Conservation (phyloP, 1,284 basidiomycete genomes). For the Rhodotorula glutinis region DNA sequence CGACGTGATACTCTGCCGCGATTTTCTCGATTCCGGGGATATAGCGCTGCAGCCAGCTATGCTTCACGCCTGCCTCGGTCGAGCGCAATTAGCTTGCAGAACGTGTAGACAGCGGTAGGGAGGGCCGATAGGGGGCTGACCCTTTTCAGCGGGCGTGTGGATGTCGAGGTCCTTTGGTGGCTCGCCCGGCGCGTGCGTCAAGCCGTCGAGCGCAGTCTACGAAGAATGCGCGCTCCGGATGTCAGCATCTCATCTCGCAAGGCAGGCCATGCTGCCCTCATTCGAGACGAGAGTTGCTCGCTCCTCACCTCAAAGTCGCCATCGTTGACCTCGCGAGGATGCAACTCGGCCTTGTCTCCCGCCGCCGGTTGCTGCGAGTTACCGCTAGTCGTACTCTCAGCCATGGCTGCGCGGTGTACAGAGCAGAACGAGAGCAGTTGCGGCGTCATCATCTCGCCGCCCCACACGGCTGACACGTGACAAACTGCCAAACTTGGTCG, state of each 20-base stretch:
- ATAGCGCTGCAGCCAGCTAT: constrained; percentile 16
- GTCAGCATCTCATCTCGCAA: too few relatives aligned
- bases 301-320: not conserved
- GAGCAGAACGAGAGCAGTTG: too few relatives aligned
- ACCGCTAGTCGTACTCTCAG: too few relatives aligned
- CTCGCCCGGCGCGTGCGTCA: constrained; percentile 16
- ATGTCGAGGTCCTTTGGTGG: constrained; percentile 9
- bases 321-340: constrained; percentile 5
- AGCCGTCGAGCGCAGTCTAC: constrained; percentile 16
- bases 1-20: constrained; percentile 28
- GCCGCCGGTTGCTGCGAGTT: not conserved
- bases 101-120: too few relatives aligned
- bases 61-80: constrained; percentile 7
- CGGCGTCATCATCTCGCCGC: too few relatives aligned
- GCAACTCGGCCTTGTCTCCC: not conserved
- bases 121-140: not conserved
- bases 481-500: too few relatives aligned
- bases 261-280: too few relatives aligned
- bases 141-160: constrained; percentile 17
- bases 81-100: not conserved
- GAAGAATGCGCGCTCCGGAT: too few relatives aligned
- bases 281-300: too few relatives aligned
- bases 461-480: too few relatives aligned
- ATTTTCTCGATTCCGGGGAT: constrained; percentile 24
- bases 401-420: too few relatives aligned